Percentiles rank a stretch among this genome's conserved stretches.
Evolutionary conservation across 257 asterid genomes (phyloP).

Genomic region (Rehmannia glutinosa): DNA sequence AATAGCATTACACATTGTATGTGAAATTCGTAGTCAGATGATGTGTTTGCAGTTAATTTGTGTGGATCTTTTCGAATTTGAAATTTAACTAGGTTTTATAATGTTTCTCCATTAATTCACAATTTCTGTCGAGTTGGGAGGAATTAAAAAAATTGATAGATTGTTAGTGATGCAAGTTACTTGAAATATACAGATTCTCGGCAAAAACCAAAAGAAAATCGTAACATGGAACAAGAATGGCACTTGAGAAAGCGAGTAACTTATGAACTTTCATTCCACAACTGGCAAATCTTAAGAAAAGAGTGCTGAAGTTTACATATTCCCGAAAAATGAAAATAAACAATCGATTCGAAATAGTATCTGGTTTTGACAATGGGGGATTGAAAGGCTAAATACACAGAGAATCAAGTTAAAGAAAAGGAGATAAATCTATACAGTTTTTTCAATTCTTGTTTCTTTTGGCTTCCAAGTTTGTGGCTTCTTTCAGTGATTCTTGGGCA

Average conservation of each 20-base stretch:
- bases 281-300: conserved; percentile 1
- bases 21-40: too few relatives aligned
- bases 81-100: too few relatives aligned
- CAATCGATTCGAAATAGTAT: conserved; percentile 20
- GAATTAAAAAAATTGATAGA: too few relatives aligned
- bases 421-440: conserved; percentile 24
- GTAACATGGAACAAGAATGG: too few relatives aligned
- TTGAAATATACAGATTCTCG: too few relatives aligned
- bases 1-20: too few relatives aligned
- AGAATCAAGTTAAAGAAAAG: background rate
- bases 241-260: background rate
- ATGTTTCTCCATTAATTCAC: too few relatives aligned
- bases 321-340: background rate
- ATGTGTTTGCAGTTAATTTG: too few relatives aligned
- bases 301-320: conserved; percentile 12
- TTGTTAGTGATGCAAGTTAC: too few relatives aligned
- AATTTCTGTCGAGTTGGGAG: too few relatives aligned
- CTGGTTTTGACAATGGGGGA: conserved; percentile 1
- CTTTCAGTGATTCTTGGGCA: conserved; percentile 77
- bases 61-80: too few relatives aligned
- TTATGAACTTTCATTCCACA: conserved; percentile 22
- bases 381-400: conserved; percentile 13
- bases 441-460: conserved; percentile 37
- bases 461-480: conserved; percentile 76
- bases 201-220: too few relatives aligned